phyloP scores from a whole-genome alignment of 2,329 filamentous ascomycete genomes.

The Monosporascus sp. region DNA sequence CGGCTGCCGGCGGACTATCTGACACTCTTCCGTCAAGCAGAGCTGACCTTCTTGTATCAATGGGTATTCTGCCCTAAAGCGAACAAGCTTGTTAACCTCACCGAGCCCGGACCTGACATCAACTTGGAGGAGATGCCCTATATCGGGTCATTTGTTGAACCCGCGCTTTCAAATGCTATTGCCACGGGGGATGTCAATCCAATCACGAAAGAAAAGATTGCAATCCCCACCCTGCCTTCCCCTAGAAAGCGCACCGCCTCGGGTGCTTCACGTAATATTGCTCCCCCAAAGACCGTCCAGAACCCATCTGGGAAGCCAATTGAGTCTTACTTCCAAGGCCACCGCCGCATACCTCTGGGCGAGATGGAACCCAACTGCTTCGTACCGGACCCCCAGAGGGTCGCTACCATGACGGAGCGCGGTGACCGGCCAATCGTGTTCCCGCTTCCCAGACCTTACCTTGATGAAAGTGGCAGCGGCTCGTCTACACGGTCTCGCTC shows the following conservation, averaged over 20 bases:
- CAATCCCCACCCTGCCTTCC: conserved; percentile 36
- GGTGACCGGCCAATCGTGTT: conserved; percentile 52
- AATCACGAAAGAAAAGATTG: conserved; percentile 70
- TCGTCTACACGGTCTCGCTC: conserved; percentile 18
- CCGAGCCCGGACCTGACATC: conserved; percentile 57
- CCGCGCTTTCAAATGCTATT: conserved; percentile 66
- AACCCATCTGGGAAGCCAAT: conserved; percentile 44
- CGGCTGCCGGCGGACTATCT: conserved; percentile 77
- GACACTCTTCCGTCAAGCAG: conserved; percentile 76
- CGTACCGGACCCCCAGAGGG: conserved; percentile 43
- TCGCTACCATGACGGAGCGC: conserved; percentile 44
- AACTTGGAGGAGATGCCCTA: conserved; percentile 70
- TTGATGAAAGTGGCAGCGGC: conserved; percentile 31
- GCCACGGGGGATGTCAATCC: conserved; percentile 82
- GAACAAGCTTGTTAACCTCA: conserved; percentile 70
- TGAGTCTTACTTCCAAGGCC: conserved; percentile 48
- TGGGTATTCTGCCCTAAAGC: conserved; percentile 82
- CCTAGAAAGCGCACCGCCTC: conserved; percentile 34
- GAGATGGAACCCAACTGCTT: conserved; percentile 62
- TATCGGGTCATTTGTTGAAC: conserved; percentile 69
- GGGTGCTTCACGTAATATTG: conserved; percentile 11
- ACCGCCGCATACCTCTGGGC: conserved; percentile 51
- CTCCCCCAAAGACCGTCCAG: conserved; percentile 14
- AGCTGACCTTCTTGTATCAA: conserved; percentile 89
- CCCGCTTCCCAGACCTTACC: conserved; percentile 53